Base-by-base conservation (phyloP, 805 yeast species). In the Komagataella pseudopastoris region DNA sequence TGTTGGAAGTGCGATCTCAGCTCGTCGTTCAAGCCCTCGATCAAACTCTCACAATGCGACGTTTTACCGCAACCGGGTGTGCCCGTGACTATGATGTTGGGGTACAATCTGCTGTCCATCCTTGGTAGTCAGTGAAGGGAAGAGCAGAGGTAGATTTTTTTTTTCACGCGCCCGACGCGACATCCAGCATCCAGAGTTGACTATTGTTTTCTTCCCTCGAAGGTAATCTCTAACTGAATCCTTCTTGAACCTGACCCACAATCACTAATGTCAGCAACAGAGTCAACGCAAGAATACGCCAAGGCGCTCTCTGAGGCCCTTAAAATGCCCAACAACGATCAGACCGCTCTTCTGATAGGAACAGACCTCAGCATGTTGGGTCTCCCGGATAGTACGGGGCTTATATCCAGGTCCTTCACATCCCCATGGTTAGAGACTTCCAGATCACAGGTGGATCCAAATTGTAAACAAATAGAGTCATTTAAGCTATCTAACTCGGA, bases 361-460 rank as follows among this genome's bases (percentile, higher is more conserved):
- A 80, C 81, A 23, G 95, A 88, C 60, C 67, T 87, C 47, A 77
- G 76, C 52, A 75, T 80, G 59, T 63, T 83, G 39, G 93, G 91
- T 1, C 67, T 85, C 46, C 82, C 83, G 57, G 66, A 86, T 56
- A 62, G 70, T 2, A 60, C 60, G 30, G 54, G 60, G 48, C 67
- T 63, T 18, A 64, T 86, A 39, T 73, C 86, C 24, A 71, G 76
- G 56, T 79, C 82, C 6, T 80, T 91, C 60, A 83, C 95, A 22
- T 85, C 96, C 2, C 99, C 99, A 10, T 91, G 99, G 98, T 75
- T 85, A 45, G 98, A 93, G 62, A 86, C 96, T 1, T 80, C 93
- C 6, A 75, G 95, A 59, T 82, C 90, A 51, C 90, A 86, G 56
- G 96, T 91, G 16, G 95, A 88, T 58, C 99, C 99, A 3, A 74